Evolutionary conservation across 2,329 filamentous ascomycete species (phyloP), one percentile per base, ranked within the genome.

Genomic region (Trichoderma sp.): DNA sequence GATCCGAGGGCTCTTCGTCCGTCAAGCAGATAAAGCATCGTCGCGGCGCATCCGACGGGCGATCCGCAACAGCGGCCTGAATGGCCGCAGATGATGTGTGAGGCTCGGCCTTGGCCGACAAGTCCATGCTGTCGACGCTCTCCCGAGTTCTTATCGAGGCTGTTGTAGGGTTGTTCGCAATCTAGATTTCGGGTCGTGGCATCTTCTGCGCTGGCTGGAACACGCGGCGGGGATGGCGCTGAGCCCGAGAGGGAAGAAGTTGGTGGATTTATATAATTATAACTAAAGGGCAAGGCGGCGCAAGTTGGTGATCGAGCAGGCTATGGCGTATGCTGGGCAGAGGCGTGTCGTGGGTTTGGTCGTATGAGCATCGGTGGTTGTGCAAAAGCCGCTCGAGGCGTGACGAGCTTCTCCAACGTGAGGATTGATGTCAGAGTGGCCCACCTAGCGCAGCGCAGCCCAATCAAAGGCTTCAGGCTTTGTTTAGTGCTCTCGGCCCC

Each of bases 1-100:
- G 77, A 23, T 83, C 80, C 11, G 79, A 81, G 50, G 88, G 85
- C 30, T 83, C 82, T 74, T 89, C 84, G 64, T 88, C 88, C 74
- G 84, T 85, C 34, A 90, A 84, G 78, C 89, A 91, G 76, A 91
- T 89, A 81, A 90, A 91, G 83, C 89, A 91, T 77, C 83, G 84
- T 64, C 83, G 82, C 20, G 78, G 79, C 4, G 76, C 72, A 50
- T 81, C 77, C 57, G 73, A 70, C 6, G 73, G 70, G 65, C 72
- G 73, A n/a, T 73, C 72, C 30, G 62, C 30, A 20, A 64, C 28
- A 50, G 72, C 74, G 57, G 74, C 68, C 23, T 74, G 72, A 50
- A 74, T 34, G 67, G 70, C 71, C 12, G 74, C 73, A 28, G 75
- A 68, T 12, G 73, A 58, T 15, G 74, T 71, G 47, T 61, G 53